Base-by-base conservation (phyloP, 768 basidiomycete genomes). In the Kwoniella europaea region DNA sequence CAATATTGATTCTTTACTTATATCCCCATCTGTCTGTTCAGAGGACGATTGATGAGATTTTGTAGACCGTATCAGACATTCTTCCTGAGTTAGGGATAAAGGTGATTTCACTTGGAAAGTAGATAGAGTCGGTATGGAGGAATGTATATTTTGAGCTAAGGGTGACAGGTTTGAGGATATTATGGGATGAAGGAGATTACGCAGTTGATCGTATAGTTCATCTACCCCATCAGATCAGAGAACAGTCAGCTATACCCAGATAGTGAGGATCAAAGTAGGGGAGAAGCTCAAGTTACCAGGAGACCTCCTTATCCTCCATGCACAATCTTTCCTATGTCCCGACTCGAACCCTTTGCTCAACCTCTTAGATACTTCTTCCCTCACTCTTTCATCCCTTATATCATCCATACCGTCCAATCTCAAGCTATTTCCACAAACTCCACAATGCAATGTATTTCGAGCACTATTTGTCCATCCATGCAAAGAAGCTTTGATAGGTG, bases 381-480 rank as follows among this genome's bases (percentile, higher is more conserved):
- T 35, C 0, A 78, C 55, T 44, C 54, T 69, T 10, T 67, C 67
- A 43, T 76, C 71, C 18, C 22, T n/a, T 18, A 76, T 76, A 4
- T 73, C 77, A 9, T 54, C 61, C 18, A 78, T 13, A 0, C 72
- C 77, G 3, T 44, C 41, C 22, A 76, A 35, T 29, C 42, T 57
- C 71, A 71, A 71, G 6, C 10, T 20, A 22, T 61, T 63, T 16
- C 44, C 18, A 65, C 79, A 80, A 4, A 24, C n/a, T 0, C 60
- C 63, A 63, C 79, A 80, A 12, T 3, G n/a, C 18, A 80, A 44
- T 9, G 18, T 60, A 13, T 77, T 65, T 29, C 62, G 13, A 13
- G 20, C 53, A 6, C 54, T 55, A 27, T 72, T 72, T 10, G 46
- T 70, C 79, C 79, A 80, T 10, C 79, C 79, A 22, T 71, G 18